Evolutionary conservation across 139 green algal genomes (phyloP).

Genomic region (Desmodesmus armatus): DNA sequence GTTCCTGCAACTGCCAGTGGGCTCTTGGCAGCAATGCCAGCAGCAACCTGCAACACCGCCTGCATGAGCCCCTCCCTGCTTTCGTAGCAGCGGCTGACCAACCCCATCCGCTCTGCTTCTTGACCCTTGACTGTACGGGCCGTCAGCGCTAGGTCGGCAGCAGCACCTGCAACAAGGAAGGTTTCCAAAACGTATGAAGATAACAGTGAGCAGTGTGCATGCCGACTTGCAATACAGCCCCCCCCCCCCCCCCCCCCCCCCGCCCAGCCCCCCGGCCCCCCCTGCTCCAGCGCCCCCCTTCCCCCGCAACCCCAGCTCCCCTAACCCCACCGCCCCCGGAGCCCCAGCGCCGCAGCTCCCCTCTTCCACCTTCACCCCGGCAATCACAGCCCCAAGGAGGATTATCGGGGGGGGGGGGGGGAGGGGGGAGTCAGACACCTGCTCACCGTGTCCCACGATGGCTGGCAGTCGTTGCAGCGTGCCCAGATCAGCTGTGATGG

Average conservation of each 20-base stretch:
- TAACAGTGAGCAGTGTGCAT: no score
- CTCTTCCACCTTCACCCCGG: no score
- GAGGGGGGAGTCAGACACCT: no score
- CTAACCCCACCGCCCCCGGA: no score
- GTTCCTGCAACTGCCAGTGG: slow-evolving; percentile 80
- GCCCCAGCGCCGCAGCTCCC: no score
- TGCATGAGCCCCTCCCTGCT: slow-evolving; percentile 50
- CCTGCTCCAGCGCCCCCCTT: no score
- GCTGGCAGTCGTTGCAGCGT: slow-evolving; percentile 88
- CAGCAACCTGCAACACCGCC: slow-evolving; percentile 57
- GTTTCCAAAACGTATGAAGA: no score
- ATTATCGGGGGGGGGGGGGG: no score
- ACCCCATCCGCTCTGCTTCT: slow-evolving; percentile 63
- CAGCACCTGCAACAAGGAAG: slow-evolving; percentile 49
- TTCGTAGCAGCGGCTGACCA: slow-evolving; percentile 56
- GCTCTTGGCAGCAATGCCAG: slow-evolving; percentile 69
- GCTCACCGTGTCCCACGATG: slow-evolving; percentile 85
- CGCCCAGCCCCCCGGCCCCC: no score
- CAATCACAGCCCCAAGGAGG: no score
- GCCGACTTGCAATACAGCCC: not conserved
- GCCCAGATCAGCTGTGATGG: slow-evolving; percentile 90
- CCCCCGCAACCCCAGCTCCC: no score
- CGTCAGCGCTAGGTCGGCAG: slow-evolving; percentile 86
- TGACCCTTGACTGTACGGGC: slow-evolving; percentile 56
- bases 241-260: no score